Percentiles rank a stretch among this genome's conserved stretches.
These are phyloP conservation scores for Lathyrus sativus DNA, from an alignment of 306 rosid genomes.

Conservation along the genomic window DNA sequence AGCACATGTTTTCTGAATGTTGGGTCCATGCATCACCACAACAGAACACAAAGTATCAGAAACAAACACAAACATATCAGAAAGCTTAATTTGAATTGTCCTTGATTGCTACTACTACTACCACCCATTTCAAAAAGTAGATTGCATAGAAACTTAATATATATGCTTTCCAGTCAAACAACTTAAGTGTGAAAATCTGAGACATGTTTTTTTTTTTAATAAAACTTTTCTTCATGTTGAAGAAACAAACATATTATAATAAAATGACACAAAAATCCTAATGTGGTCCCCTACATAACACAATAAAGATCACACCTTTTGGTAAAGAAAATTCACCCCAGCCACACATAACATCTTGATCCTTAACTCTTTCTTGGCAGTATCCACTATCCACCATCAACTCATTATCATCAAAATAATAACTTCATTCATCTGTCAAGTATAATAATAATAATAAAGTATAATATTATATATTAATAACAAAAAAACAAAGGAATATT, in stretches of 20 bases:
- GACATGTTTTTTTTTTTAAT: conserved; percentile 58
- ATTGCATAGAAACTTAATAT: conserved; percentile 45
- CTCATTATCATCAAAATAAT: conserved; percentile 33
- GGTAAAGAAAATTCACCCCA: conserved; percentile 58
- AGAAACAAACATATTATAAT: conserved; percentile 44
- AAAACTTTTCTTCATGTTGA: conserved; percentile 54
- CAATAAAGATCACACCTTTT: conserved; percentile 46
- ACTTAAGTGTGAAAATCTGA: conserved; percentile 57
- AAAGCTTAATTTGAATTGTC: conserved; percentile 33
- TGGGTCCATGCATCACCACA: conserved; percentile 42
- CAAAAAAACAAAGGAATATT: conserved; percentile 1
- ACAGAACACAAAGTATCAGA: conserved; percentile 29
- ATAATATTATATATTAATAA: conserved; percentile 3
- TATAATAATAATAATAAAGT: conserved; percentile 11
- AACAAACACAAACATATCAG: conserved; percentile 34
- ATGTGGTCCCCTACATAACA: conserved; percentile 69
- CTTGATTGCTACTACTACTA: conserved; percentile 28
- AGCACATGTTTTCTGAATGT: conserved; percentile 41
- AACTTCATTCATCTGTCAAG: conserved; percentile 77
- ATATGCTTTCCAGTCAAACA: conserved; percentile 74
- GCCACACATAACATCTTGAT: conserved; percentile 63
- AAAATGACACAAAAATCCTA: conserved; percentile 43
- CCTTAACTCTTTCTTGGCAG: conserved; percentile 65
- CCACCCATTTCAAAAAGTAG: conserved; percentile 47
- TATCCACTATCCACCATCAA: conserved; percentile 50